Evolutionary conservation across 495 filamentous ascomycete species (phyloP).

Genomic region (Clavariopsis aquatica): DNA sequence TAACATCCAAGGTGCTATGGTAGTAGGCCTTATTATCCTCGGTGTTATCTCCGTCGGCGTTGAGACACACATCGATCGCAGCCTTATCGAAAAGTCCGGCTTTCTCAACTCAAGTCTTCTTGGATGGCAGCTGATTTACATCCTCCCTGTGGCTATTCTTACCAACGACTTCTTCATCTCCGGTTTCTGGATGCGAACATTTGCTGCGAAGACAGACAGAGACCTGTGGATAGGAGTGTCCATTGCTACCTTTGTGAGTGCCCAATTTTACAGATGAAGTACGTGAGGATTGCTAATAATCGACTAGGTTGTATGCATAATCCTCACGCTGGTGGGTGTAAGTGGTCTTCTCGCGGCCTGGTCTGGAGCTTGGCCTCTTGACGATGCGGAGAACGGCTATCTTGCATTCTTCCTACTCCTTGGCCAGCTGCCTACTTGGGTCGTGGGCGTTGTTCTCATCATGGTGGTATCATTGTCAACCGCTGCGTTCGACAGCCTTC

Average conservation of each 20-base stretch:
- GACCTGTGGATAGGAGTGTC: constrained; percentile 70
- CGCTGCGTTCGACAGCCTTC: constrained; percentile 72
- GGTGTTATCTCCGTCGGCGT: constrained; percentile 71
- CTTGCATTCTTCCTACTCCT: constrained; percentile 74
- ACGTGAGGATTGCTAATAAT: not conserved
- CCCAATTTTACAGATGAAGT: not conserved
- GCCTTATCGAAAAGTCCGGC: constrained; percentile 61
- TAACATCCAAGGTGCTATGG: constrained; percentile 74
- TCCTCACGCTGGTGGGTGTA: constrained; percentile 66
- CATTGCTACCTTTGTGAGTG: constrained; percentile 56
- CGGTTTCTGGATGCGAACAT: constrained; percentile 79
- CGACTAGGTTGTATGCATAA: constrained; percentile 52
- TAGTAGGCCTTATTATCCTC: constrained; percentile 65
- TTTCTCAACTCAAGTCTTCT: constrained; percentile 61
- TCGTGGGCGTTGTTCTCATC: constrained; percentile 71
- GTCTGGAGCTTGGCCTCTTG: constrained; percentile 58
- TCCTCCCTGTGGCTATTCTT: constrained; percentile 70
- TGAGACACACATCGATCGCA: constrained; percentile 67
- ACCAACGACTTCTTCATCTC: constrained; percentile 80
- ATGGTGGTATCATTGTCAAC: constrained; percentile 74
- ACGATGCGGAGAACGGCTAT: constrained; percentile 57
- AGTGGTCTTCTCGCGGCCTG: constrained; percentile 73
- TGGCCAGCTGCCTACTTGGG: constrained; percentile 68
- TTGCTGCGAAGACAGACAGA: constrained; percentile 72
- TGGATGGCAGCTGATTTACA: constrained; percentile 78